These are phyloP conservation scores for Pseudovirgaria hyperparasitica DNA, from an alignment of 2,329 filamentous ascomycete genomes.

Conservation along the genomic window DNA sequence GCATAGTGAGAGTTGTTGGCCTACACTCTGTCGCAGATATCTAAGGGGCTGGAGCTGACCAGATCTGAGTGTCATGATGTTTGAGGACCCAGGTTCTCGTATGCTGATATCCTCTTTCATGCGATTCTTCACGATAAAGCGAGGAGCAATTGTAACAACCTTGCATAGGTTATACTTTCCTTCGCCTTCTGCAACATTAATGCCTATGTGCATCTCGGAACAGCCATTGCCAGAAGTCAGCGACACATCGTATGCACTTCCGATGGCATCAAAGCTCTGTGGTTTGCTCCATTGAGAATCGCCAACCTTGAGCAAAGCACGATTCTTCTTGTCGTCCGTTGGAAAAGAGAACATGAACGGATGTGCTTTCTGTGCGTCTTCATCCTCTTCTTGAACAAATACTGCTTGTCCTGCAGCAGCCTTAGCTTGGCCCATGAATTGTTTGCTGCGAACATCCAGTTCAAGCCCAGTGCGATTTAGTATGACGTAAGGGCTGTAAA, in stretches of 20 bases:
- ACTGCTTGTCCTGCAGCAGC: constrained; percentile 72
- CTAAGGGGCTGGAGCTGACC: constrained; percentile 78
- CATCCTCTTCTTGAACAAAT: constrained; percentile 37
- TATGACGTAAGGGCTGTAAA: constrained; percentile 90
- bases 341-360: constrained; percentile 96
- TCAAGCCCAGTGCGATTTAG: constrained; percentile 90
- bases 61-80: constrained; percentile 62
- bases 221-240: constrained; percentile 58
- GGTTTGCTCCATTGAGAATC: constrained; percentile 94
- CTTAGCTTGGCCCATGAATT: constrained; percentile 71
- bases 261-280: constrained; percentile 95
- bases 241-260: constrained; percentile 79
- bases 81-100: constrained; percentile 82
- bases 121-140: constrained; percentile 91
- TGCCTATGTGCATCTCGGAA: constrained; percentile 80
- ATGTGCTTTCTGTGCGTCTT: constrained; percentile 55
- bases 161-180: constrained; percentile 98
- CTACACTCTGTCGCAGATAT: constrained; percentile 69
- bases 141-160: constrained; percentile 81
- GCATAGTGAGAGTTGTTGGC: constrained; percentile 85
- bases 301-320: constrained; percentile 74
- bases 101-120: constrained; percentile 79
- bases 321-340: constrained; percentile 80
- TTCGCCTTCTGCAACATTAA: constrained; percentile 79
- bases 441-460: constrained; percentile 78